A percentile compares a stretch with the other conserved stretches of the same genome.
These are phyloP conservation scores for Phytophthora niederhauseri DNA, from an alignment of 352 stramenopile species.

Conservation along the genomic window DNA sequence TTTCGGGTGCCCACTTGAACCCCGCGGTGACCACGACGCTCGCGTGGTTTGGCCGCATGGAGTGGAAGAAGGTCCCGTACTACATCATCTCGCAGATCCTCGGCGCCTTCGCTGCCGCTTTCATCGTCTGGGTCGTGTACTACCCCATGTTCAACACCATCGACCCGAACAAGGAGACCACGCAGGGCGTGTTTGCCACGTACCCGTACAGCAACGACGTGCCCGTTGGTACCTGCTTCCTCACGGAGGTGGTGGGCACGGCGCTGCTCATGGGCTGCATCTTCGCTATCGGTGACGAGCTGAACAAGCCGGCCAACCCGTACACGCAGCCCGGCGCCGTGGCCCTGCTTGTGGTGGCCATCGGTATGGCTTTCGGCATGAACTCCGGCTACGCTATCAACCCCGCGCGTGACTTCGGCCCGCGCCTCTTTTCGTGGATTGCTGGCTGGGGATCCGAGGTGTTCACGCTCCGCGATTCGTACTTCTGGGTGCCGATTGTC, in stretches of 20 bases:
- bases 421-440: slow-evolving; percentile 46
- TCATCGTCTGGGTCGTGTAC: slow-evolving; percentile 61
- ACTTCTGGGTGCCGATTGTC: slow-evolving; percentile 73
- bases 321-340: slow-evolving; percentile 51
- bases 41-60: slow-evolving; percentile 50
- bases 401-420: slow-evolving; percentile 60
- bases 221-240: slow-evolving; percentile 49
- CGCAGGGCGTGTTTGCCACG: slow-evolving; percentile 54
- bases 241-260: slow-evolving; percentile 69
- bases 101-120: slow-evolving; percentile 52
- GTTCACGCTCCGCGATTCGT: slow-evolving; percentile 45
- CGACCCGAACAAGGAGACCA: slow-evolving; percentile 46
- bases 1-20: slow-evolving; percentile 73
- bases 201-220: slow-evolving; percentile 50
- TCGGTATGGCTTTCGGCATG: slow-evolving; percentile 77
- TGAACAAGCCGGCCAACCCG: slow-evolving; percentile 58
- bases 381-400: slow-evolving; percentile 81
- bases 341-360: slow-evolving; percentile 59
- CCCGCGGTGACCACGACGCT: slow-evolving; percentile 63
- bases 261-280: slow-evolving; percentile 66
- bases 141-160: slow-evolving; percentile 55
- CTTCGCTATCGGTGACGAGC: slow-evolving; percentile 59
- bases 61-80: slow-evolving; percentile 61
- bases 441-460: slow-evolving; percentile 50
- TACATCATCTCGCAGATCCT: slow-evolving; percentile 63